These are phyloP conservation scores for Annulohypoxylon nitens DNA, from an alignment of 495 filamentous ascomycete species.

Conservation along the genomic window DNA sequence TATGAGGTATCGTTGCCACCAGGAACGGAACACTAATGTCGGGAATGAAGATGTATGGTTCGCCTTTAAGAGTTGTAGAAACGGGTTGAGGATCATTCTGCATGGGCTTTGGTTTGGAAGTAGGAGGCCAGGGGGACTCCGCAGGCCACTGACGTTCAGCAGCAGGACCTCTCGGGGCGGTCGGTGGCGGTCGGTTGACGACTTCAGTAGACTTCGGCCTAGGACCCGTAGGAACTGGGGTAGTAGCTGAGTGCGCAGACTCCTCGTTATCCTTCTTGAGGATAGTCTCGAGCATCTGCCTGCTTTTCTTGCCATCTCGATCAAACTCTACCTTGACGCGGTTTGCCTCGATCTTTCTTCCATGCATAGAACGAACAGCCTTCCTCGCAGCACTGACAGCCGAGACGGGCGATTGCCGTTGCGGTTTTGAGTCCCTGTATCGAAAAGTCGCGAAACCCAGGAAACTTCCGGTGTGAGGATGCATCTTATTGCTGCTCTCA, in stretches of 20 bases:
- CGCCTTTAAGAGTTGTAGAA: conserved; percentile 74
- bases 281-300: conserved; percentile 75
- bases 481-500: conserved; percentile 88
- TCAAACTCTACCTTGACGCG: conserved; percentile 86
- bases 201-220: conserved; percentile 52
- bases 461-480: conserved; percentile 92
- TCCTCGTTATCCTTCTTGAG: conserved; percentile 74
- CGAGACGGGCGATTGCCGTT: conserved; percentile 64
- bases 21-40: conserved; percentile 90
- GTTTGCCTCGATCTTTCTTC: conserved; percentile 76
- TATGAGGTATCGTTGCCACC: conserved; percentile 81
- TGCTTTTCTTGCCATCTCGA: conserved; percentile 84
- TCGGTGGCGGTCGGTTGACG: conserved; percentile 76
- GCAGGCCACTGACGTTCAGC: conserved; percentile 65
- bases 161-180: conserved; percentile 88
- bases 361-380: conserved; percentile 78
- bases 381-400: conserved; percentile 82
- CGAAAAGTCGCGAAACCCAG: conserved; percentile 91
- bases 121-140: conserved; percentile 49
- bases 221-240: conserved; percentile 58
- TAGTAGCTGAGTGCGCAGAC: conserved; percentile 55
- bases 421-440: conserved; percentile 79
- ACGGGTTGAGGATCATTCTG: conserved; percentile 72
- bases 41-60: conserved; percentile 94
- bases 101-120: conserved; percentile 62